These are phyloP conservation scores for Lanmaoa rubissima DNA, from an alignment of 768 basidiomycete species.

Conservation along the genomic window DNA sequence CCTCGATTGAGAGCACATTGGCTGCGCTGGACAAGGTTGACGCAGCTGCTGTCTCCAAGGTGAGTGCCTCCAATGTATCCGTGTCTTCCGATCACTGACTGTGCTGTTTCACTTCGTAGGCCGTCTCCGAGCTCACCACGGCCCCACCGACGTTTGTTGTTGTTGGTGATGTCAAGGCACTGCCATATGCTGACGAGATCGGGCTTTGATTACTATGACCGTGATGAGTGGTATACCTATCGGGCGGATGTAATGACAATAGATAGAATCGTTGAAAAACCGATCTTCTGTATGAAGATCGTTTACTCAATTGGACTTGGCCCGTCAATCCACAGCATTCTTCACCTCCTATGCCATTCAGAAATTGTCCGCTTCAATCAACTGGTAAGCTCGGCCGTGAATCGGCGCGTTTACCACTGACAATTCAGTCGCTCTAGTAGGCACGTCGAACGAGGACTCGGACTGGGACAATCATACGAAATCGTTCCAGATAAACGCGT, in stretches of 20 bases:
- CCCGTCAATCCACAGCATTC: no score
- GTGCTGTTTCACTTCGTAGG: constrained; percentile 30
- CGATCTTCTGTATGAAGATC: not conserved
- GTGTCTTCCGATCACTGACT: not conserved
- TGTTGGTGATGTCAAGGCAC: constrained; percentile 69
- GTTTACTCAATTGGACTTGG: not conserved
- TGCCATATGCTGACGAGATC: constrained; percentile 85
- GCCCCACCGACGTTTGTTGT: constrained; percentile 85
- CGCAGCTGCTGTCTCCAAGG: constrained; percentile 67
- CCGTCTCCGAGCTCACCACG: constrained; percentile 62
- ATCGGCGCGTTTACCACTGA: no score
- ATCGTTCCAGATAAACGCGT: no score
- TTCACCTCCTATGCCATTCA: no score
- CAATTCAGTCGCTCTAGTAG: no score
- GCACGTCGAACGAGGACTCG: no score
- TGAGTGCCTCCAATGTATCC: constrained; percentile 21
- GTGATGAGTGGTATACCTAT: constrained; percentile 13
- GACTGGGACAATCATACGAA: no score
- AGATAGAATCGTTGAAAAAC: constrained; percentile 17
- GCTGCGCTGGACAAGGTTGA: constrained; percentile 70
- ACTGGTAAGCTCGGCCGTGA: no score
- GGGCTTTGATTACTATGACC: constrained; percentile 51
- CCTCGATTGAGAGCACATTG: constrained; percentile 61
- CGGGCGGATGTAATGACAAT: constrained; percentile 14
- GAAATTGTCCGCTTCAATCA: no score